Evolutionary conservation across 2,329 filamentous ascomycete genomes (phyloP), one percentile per base, ranked within the genome.

Genomic region (Simplicillium aogashimaense): DNA sequence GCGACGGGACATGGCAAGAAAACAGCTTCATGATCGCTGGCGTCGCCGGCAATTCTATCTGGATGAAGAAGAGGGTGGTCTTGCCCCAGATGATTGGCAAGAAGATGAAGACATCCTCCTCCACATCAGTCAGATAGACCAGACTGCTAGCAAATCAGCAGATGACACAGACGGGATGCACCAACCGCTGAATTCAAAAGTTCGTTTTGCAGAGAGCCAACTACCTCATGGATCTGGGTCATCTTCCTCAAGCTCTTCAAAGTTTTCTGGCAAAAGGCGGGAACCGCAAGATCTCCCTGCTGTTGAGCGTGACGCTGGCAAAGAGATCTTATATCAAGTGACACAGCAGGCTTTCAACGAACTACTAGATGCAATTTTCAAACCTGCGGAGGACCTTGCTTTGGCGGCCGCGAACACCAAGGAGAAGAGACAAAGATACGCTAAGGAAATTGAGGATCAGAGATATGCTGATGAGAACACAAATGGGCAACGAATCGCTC

Each of bases 341-440:
- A 88, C 86, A 1, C 88, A 95, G 58, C 84, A 95, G 59, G 60
- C 87, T 1, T 86, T 95, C 64, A 95, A 97, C 53, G 88, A 97
- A 60, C 68, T 97, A 2, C 74, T 98, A 1, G 86, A 97, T 53
- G 74, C 80, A 1, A 70, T 98, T 0, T 98, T 98, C 65, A 83
- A 83, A 49, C 69, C 74, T 4, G 82, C 83, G 47, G 90, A 97
- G 58, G 81, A 89, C 46, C 58, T 86, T 14, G 81, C 87, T 2
- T 63, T 92, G 43, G 72, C 78, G 40, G 81, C 80, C 10, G 73
- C 76, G 8, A 69, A 73, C 37, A 86, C 82, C 0, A 76, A 74
- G 45, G 63, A 65, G 9, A 67, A 77, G 41, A 76, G 86, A 31
- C 68, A 78, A 39, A 70, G 66, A 45, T 78, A 69, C 54, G 66